Percentiles rank a stretch among this genome's conserved stretches.
Conservation (phyloP, 2,329 filamentous ascomycete species). For the Myotisia sp. region DNA sequence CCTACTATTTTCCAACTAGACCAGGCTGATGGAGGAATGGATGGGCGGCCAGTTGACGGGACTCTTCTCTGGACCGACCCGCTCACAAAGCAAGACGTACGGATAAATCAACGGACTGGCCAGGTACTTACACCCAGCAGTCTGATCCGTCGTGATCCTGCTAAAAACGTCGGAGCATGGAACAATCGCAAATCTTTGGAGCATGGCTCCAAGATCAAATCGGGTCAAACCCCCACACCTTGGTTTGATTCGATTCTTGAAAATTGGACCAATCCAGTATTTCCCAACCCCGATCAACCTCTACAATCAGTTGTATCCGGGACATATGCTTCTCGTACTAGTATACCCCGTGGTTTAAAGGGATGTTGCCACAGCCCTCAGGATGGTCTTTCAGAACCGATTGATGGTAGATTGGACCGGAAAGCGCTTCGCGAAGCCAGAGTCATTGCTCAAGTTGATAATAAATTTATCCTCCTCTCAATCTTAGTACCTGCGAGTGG, state of each 20-base stretch:
- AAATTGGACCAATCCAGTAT: constrained; percentile 64
- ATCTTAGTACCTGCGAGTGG: constrained; percentile 2
- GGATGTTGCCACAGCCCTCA: neutral
- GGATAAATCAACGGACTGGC: constrained; percentile 24
- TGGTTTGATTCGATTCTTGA: constrained; percentile 51
- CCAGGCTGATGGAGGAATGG: too few relatives aligned
- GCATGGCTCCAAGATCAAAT: too few relatives aligned
- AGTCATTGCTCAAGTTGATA: constrained; percentile 71
- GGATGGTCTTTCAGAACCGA: constrained; percentile 1
- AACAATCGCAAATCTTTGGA: too few relatives aligned
- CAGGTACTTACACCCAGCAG: constrained; percentile 16
- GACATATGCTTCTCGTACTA: neutral
- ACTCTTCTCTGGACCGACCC: constrained; percentile 46
- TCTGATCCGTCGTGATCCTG: too few relatives aligned
- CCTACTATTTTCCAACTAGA: too few relatives aligned
- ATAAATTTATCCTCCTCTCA: constrained; percentile 65
- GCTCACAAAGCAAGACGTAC: constrained; percentile 29
- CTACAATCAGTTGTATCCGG: constrained; percentile 23
- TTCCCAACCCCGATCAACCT: constrained; percentile 37
- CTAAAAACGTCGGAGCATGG: too few relatives aligned
- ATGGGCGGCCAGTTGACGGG: constrained; percentile 19
- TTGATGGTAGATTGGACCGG: constrained; percentile 41
- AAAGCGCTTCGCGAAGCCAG: constrained; percentile 44
- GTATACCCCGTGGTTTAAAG: neutral
- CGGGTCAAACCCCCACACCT: constrained; percentile 15